Evolutionary conservation across 108 stramenopile species (phyloP).

Genomic region (Craspedostauros australis): DNA sequence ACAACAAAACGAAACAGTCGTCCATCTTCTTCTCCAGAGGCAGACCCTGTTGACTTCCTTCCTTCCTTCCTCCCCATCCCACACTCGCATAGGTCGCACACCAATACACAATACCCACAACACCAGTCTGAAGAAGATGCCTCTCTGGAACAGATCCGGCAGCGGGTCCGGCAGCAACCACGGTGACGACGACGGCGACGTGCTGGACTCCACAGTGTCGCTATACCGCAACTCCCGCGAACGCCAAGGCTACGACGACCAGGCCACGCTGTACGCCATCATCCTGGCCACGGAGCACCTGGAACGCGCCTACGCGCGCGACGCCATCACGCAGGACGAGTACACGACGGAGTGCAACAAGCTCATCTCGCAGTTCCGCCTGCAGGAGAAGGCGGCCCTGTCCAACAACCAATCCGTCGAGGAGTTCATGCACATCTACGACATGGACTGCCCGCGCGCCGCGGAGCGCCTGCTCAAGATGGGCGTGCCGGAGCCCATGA

Average conservation of each 20-base stretch:
- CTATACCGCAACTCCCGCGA: constrained; percentile 63
- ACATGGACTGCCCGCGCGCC: constrained; percentile 96
- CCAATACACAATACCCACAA: too few species aligned
- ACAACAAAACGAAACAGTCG: too few species aligned
- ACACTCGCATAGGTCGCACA: too few species aligned
- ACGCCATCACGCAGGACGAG: constrained; percentile 77
- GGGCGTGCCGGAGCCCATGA: constrained; percentile 92
- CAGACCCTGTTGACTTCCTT: too few species aligned
- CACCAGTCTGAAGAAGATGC: too few species aligned
- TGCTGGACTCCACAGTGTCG: too few species aligned
- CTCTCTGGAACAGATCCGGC: too few species aligned
- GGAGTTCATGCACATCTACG: constrained; percentile 84
- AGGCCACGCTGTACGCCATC: constrained; percentile 92
- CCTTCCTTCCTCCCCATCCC: too few species aligned
- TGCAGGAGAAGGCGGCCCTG: constrained; percentile 78
- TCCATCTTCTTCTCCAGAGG: too few species aligned
- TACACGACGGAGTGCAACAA: constrained; percentile 91
- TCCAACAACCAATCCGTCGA: constrained; percentile 44
- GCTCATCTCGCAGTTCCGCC: constrained; percentile 92
- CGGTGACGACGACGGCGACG: constrained; percentile 17
- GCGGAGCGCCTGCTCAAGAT: constrained; percentile 77
- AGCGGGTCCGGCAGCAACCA: too few species aligned
- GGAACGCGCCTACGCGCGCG: constrained; percentile 92
- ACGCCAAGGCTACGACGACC: constrained; percentile 73
- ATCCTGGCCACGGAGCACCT: constrained; percentile 94